Evolutionary conservation across 2,329 filamentous ascomycete species (phyloP), one percentile per base, ranked within the genome.

Genomic region (Biscogniauxia mediterranea): DNA sequence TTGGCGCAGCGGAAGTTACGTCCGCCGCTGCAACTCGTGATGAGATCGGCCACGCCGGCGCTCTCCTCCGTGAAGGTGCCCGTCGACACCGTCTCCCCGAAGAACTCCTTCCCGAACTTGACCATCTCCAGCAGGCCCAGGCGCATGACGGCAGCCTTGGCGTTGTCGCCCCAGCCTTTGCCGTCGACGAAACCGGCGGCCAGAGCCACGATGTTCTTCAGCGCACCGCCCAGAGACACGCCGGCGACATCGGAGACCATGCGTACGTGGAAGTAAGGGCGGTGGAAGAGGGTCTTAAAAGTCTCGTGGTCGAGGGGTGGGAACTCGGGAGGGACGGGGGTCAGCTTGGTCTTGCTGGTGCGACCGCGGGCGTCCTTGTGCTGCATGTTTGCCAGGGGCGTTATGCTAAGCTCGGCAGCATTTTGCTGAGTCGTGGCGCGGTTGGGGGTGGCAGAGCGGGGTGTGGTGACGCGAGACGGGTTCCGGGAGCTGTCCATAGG

Each of bases 61-160:
- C 91, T 96, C 75, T 97, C 92, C 74, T 97, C 93, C n/a, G 94
- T 98, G 75, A 99, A 98, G 0, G 95, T 99, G 60, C 85, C 86
- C 9, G 90, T 86, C 66, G 90, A 85, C 25, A 95, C 89, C 0
- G 90, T 91, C 70, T 93, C 85, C 19, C 87, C 86, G 75, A 98
- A 99, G 81, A 98, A 99, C 70, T 90, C 87, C 76, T 93, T 92
- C 66, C 94, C 94, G 69, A 99, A 99, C 74, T 91, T 90, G 71
- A 98, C 92, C 89, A 97, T 97, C 79, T 99, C 95, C 69, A 97
- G 84, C 53, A 99, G 86, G 7, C 95, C 95, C 20, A 98, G 90
- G 51, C 95, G 91, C 92, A 99, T 98, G 63, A 99, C 89, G 53
- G 95, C 95, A n/a, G 95, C 93, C 81, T 99, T 98, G 67, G 94